These are phyloP conservation scores for Talaromyces albobiverticillius DNA, from an alignment of 2,329 filamentous ascomycete genomes.

Conservation along the genomic window DNA sequence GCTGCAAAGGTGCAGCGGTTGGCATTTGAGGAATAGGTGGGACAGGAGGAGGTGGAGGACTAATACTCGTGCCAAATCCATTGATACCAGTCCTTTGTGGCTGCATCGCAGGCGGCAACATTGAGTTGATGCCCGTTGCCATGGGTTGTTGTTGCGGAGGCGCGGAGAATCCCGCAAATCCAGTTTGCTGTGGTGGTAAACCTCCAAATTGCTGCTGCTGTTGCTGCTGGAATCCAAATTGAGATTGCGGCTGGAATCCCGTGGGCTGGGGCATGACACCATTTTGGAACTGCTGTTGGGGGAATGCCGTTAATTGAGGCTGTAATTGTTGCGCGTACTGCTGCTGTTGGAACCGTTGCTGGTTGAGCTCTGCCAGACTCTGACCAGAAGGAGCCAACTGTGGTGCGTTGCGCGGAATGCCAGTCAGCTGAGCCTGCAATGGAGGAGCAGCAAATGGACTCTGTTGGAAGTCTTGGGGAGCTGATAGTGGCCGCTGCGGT, in stretches of 20 bases:
- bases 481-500: conserved; percentile 77
- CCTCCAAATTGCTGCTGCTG: conserved; percentile 27
- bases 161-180: conserved; percentile 44
- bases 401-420: conserved; percentile 54
- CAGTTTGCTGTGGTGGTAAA: conserved; percentile 54
- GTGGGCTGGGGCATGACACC: conserved; percentile 46
- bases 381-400: conserved; percentile 71
- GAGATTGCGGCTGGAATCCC: conserved; percentile 43
- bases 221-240: conserved; percentile 45
- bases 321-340: conserved; percentile 57
- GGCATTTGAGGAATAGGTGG: conserved; percentile 59
- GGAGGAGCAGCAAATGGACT: conserved; percentile 71
- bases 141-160: conserved; percentile 37
- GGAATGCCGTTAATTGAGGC: conserved; percentile 20
- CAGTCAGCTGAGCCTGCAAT: conserved; percentile 81
- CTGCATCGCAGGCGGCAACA: conserved; percentile 37
- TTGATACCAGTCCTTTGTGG: conserved; percentile 51
- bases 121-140: conserved; percentile 43
- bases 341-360: conserved; percentile 63
- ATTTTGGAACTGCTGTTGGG: conserved; percentile 27
- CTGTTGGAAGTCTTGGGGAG: conserved; percentile 75
- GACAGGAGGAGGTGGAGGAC: conserved; percentile 49
- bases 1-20: conserved; percentile 61
- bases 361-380: conserved; percentile 70
- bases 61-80: conserved; percentile 48